phyloP scores from a whole-genome alignment of 1,139 yeast genomes.

The Pichia kudriavzevii region DNA sequence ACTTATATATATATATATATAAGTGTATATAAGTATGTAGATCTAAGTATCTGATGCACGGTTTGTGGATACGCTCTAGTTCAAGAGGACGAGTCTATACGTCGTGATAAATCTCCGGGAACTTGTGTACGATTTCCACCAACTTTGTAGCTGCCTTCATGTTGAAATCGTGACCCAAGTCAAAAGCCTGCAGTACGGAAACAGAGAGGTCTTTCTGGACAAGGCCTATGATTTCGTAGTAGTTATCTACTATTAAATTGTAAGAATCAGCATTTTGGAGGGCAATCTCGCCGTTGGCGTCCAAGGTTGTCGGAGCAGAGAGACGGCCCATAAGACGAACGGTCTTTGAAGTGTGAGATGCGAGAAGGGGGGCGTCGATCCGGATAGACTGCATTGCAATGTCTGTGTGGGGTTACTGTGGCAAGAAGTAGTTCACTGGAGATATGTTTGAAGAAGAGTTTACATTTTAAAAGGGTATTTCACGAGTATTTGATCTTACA shows the following conservation, averaged over 20 bases:
- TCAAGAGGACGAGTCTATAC: too few relatives aligned
- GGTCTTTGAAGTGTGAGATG: conserved; percentile 25
- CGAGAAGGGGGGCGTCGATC: conserved; percentile 31
- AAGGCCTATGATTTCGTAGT: conserved; percentile 32
- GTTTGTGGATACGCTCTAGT: too few relatives aligned
- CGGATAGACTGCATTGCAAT: conserved; percentile 27
- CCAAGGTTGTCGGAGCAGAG: conserved; percentile 16
- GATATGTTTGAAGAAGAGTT: not conserved
- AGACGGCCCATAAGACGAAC: conserved; percentile 32
- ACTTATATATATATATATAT: too few relatives aligned
- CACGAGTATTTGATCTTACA: too few relatives aligned
- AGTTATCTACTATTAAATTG: conserved; percentile 22
- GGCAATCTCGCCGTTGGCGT: conserved; percentile 24
- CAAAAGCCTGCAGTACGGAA: conserved; percentile 28
- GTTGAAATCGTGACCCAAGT: conserved; percentile 29
- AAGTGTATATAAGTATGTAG: too few relatives aligned
- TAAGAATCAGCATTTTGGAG: conserved; percentile 10
- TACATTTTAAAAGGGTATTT: too few relatives aligned
- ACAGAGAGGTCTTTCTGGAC: conserved; percentile 27
- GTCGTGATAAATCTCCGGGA: conserved; percentile 10
- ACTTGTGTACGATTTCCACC: conserved; percentile 22
- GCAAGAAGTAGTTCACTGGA: not conserved
- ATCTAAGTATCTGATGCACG: too few relatives aligned
- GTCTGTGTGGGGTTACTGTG: not conserved
- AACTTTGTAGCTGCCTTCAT: conserved; percentile 30